Conservation (phyloP, 164 flowering plant species). For the Chimonanthus praecox region DNA sequence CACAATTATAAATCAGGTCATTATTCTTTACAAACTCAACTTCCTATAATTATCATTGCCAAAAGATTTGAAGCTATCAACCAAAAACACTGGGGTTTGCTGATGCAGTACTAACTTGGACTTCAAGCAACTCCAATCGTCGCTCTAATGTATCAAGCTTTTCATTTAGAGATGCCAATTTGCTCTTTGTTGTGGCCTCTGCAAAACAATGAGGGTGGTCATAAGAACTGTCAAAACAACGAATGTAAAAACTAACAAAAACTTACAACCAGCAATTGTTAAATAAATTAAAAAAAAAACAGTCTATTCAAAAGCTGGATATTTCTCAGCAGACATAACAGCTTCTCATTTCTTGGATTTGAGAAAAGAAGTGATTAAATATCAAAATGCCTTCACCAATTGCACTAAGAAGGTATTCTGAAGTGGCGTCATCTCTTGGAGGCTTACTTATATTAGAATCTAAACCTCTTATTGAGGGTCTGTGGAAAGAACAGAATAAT, state of each 20-base stretch:
- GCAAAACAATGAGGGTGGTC: slow-evolving; percentile 8
- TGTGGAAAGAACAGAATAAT: neutral
- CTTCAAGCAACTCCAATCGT: slow-evolving; percentile 80
- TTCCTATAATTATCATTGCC: neutral
- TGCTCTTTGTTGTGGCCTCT: slow-evolving; percentile 96
- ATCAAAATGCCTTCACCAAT: too few species aligned
- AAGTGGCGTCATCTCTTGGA: too few species aligned
- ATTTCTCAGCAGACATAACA: too few species aligned
- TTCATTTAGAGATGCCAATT: slow-evolving; percentile 81
- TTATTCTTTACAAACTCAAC: slow-evolving; percentile 7
- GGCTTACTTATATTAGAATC: too few species aligned
- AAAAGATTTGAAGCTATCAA: slow-evolving; percentile 1
- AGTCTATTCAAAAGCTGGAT: too few species aligned
- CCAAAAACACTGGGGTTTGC: slow-evolving; percentile 67
- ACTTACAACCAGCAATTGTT: neutral
- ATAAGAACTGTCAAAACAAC: neutral
- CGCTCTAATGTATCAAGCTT: slow-evolving; percentile 88
- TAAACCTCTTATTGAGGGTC: too few species aligned
- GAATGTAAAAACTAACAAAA: neutral
- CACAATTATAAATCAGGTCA: neutral
- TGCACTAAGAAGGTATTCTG: too few species aligned
- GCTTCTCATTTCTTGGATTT: too few species aligned
- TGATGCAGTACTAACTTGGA: slow-evolving; percentile 82
- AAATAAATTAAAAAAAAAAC: too few species aligned
- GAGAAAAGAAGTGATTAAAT: too few species aligned